Percentiles rank a stretch among this genome's conserved stretches.
Evolutionary conservation across 2,329 filamentous ascomycete genomes (phyloP).

Genomic region (Pseudogymnoascus sp.): DNA sequence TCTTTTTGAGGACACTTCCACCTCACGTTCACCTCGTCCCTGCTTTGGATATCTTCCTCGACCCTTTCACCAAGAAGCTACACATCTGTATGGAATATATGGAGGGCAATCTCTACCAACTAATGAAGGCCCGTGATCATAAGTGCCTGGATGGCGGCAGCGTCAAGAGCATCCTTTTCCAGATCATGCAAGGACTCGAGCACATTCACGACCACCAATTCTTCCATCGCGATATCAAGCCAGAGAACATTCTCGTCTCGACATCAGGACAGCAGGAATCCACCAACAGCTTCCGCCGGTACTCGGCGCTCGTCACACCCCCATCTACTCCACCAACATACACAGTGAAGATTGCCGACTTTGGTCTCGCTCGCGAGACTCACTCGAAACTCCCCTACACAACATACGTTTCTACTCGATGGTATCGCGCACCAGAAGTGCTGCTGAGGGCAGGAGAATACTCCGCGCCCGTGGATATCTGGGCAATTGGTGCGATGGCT

Average conservation of each 20-base stretch:
- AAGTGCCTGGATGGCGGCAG: conserved; percentile 83
- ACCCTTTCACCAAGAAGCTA: conserved; percentile 90
- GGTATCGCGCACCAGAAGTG: conserved; percentile 92
- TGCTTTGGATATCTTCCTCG: conserved; percentile 94
- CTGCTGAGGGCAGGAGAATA: conserved; percentile 91
- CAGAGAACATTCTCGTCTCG: conserved; percentile 95
- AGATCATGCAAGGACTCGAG: conserved; percentile 92
- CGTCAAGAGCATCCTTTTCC: conserved; percentile 95
- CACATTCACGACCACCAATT: conserved; percentile 97
- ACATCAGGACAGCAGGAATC: conserved; percentile 74
- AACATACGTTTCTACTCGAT: conserved; percentile 95
- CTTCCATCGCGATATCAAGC: conserved; percentile 98
- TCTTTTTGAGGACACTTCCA: conserved; percentile 87
- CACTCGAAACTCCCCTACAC: conserved; percentile 96
- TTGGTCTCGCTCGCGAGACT: conserved; percentile 93
- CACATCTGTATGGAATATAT: conserved; percentile 99
- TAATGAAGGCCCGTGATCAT: conserved; percentile 98
- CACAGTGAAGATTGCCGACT: conserved; percentile 97
- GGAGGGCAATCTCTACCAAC: conserved; percentile 96
- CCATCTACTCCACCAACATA: conserved; percentile 90
- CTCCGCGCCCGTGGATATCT: conserved; percentile 95
- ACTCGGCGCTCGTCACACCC: conserved; percentile 87
- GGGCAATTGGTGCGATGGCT: conserved; percentile 97
- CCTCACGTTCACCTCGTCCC: conserved; percentile 90
- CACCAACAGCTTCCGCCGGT: conserved; percentile 79